Evolutionary conservation across 2,329 filamentous ascomycete species (phyloP), one percentile per base, ranked within the genome.

Genomic region (Ophiostoma montium): DNA sequence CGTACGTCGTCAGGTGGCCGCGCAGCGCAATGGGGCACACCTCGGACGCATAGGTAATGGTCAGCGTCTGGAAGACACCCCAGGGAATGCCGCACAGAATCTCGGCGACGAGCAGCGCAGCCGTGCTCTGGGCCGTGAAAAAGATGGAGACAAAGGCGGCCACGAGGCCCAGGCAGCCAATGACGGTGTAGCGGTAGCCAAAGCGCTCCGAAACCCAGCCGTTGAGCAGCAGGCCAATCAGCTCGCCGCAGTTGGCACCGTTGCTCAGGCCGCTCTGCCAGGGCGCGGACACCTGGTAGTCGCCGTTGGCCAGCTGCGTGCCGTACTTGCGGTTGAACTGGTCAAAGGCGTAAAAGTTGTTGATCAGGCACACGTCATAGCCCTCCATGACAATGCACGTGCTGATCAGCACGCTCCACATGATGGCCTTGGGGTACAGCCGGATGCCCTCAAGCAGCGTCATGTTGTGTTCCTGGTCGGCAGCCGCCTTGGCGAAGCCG

Each of bases 321-420:
- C 76, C 76, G 56, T 77, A 79, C 59, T 78, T 78, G 55, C 62
- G 61, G 56, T 74, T 75, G 62, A 79, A 80, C 56, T 75, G 70
- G 5, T 57, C 57, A 51, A 64, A 63, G 35, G 56, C 56, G 46
- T 57, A 89, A 60, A 92, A 87, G 65, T 89, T 89, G 68, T 82
- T 86, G 58, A 92, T 78, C 48, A 94, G 69, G 58, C 78, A 81
- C 51, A 92, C 72, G 61, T 94, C 86, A 67, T 89, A 94, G 32
- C 86, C 87, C 64, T 94, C 87, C 88, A 95, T 95, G 58, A 78
- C 79, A 59, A 94, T 92, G 62, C 84, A 89, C 0, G 86, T 90
- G n/a, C 84, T 90, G 63, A 95, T 89, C 52, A 94, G 69, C 46
- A 94, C 60, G 57, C 81, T 86, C 86, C 86, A 95, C 19, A 69